Evolutionary conservation across 495 filamentous ascomycete species (phyloP).

Genomic region (Talaromyces trachyspermus): DNA sequence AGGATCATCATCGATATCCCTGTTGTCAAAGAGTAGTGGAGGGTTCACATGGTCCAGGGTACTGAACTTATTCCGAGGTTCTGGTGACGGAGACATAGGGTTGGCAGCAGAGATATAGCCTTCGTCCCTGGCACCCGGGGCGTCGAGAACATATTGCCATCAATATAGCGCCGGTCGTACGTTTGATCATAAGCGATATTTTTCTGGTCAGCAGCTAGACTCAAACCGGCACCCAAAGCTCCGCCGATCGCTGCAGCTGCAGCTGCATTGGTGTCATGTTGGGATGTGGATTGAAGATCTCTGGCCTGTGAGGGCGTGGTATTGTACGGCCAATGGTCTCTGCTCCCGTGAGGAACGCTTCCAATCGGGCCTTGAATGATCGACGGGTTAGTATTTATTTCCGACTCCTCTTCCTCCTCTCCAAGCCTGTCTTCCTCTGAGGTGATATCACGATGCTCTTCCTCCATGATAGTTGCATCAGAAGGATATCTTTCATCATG

Average conservation of each 20-base stretch:
- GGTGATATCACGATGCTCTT: conserved; percentile 49
- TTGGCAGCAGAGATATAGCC: conserved; percentile 86
- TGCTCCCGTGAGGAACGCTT: conserved; percentile 37
- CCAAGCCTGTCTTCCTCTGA: conserved; percentile 51
- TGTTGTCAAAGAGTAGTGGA: conserved; percentile 50
- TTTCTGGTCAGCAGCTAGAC: conserved; percentile 22
- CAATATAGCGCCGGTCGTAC: conserved; percentile 33
- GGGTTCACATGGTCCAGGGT: conserved; percentile 49
- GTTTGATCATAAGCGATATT: conserved; percentile 23
- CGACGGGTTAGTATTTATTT: conserved; percentile 72
- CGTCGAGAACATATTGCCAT: conserved; percentile 30
- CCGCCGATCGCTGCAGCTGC: conserved; percentile 31
- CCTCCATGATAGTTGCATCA: conserved; percentile 52
- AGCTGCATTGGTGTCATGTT: conserved; percentile 34
- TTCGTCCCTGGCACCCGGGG: conserved; percentile 61
- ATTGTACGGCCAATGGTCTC: conserved; percentile 48
- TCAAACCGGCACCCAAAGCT: conserved; percentile 19
- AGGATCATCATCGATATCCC: conserved; percentile 53
- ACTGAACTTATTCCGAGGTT: conserved; percentile 51
- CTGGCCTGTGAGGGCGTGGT: conserved; percentile 38
- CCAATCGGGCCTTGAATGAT: conserved; percentile 63
- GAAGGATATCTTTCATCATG: conserved; percentile 44
- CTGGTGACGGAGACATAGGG: conserved; percentile 57
- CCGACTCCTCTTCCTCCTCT: conserved; percentile 46
- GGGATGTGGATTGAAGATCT: conserved; percentile 31